These are phyloP conservation scores for Volvox africanus DNA, from an alignment of 139 green algal genomes.

Conservation along the genomic window DNA sequence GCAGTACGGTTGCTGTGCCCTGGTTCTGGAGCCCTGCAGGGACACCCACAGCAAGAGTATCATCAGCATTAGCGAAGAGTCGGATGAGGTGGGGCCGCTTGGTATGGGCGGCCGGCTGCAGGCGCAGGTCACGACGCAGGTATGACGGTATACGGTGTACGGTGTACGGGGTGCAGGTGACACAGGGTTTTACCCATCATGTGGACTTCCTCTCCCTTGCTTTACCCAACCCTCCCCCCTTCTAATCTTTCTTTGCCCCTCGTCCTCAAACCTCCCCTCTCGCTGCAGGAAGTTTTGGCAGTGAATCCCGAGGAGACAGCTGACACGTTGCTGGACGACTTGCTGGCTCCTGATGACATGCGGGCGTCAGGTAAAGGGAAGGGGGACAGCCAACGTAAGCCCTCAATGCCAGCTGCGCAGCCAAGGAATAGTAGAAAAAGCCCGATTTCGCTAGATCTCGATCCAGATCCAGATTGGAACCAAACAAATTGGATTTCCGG, in stretches of 20 bases:
- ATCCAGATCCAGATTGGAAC: no score
- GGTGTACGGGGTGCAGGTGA: not conserved
- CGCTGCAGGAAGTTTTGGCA: not conserved
- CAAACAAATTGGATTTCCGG: no score
- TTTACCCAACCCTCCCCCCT: no score
- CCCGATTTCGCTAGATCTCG: no score
- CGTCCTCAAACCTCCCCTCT: not conserved
- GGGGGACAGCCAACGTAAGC: not conserved
- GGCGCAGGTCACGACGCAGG: not conserved
- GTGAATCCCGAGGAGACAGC: constrained; percentile 31
- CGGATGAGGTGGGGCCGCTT: not conserved
- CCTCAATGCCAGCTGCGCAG: no score
- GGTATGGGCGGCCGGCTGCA: not conserved
- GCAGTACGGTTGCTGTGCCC: no score
- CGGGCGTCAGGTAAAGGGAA: not conserved
- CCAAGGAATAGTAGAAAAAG: no score
- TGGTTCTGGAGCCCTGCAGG: not conserved
- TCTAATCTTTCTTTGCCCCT: not conserved
- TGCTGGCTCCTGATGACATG: constrained; percentile 25
- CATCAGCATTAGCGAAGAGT: constrained; percentile 22
- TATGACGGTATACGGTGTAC: not conserved
- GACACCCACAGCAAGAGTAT: not conserved
- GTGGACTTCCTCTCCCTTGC: no score
- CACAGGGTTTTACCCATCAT: no score
- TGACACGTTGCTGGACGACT: constrained; percentile 29